Evolutionary conservation across 129 eudicot genomes (phyloP).

Genomic region (sunflower (Helianthus annuus)): HanXRQr2.0-SUNRISE NC_035445.2:52303733-52304232

Average conservation of each 20-base stretch:
- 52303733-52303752: no score
- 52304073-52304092: conserved; percentile 11
- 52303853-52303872: not conserved
- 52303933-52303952: no score
- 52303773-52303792: no score
- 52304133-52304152: not conserved
- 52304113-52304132: not conserved
- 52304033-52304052: not conserved
- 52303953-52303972: not conserved
- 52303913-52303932: no score
- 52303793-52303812: no score
- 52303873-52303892: no score
- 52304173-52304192: no score
- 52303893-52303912: no score
- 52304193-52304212: no score
- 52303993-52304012: not conserved
- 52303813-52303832: not conserved
- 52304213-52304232: no score
- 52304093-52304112: conserved; percentile 1
- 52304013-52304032: not conserved
- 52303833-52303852: not conserved
- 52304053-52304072: not conserved
- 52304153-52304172: no score
- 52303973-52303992: not conserved
- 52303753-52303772: no score